A percentile compares a stretch with the other conserved stretches of the same genome.
Evolutionary conservation across 2,329 filamentous ascomycete genomes (phyloP).

Genomic region (Zymoseptoria crescenta): DNA sequence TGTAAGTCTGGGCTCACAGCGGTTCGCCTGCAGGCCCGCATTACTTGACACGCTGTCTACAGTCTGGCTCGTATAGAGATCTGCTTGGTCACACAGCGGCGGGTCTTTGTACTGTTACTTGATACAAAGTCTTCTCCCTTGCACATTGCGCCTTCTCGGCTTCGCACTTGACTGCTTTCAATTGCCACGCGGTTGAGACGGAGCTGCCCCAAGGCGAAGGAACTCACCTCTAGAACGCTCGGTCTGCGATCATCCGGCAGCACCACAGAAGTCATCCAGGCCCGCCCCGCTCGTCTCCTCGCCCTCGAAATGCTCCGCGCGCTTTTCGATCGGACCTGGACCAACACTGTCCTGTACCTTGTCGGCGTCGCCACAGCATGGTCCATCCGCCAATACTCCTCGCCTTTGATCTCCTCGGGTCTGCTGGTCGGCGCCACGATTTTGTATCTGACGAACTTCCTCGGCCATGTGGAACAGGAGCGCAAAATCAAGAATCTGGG

Average conservation of each 20-base stretch:
- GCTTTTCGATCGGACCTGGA: conserved; percentile 5
- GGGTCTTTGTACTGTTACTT: neutral
- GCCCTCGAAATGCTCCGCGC: conserved; percentile 1
- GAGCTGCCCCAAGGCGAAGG: neutral
- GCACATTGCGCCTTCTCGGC: neutral
- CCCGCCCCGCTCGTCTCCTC: neutral
- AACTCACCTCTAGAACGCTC: neutral
- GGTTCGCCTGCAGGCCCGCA: neutral
- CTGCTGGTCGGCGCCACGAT: neutral
- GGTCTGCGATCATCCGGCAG: neutral
- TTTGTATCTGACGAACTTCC: conserved; percentile 15
- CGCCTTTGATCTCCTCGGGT: neutral
- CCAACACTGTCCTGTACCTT: conserved; percentile 3
- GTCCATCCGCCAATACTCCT: neutral
- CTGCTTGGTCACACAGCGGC: neutral
- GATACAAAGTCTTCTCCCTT: neutral
- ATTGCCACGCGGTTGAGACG: neutral
- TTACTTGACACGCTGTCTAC: neutral
- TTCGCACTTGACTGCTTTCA: neutral
- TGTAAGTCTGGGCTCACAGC: neutral
- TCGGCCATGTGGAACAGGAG: conserved; percentile 25
- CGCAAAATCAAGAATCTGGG: conserved; percentile 36
- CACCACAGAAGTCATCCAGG: neutral
- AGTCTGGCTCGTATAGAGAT: neutral
- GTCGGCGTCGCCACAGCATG: neutral